phyloP scores from a whole-genome alignment of 441 rosid species.

The Aquilaria agallochum region DNA sequence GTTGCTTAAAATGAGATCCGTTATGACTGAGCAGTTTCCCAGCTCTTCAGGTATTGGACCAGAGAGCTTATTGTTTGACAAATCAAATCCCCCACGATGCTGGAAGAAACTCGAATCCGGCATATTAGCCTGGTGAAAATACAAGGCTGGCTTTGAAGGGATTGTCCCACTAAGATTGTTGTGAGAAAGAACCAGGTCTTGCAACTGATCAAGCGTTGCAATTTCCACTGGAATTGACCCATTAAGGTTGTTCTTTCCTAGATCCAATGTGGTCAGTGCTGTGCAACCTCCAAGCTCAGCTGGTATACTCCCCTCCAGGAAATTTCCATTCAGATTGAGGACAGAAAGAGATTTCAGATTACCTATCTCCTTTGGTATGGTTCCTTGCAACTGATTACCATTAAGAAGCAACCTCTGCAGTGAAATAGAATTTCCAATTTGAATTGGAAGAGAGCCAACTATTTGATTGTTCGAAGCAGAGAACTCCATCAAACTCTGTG shows the following conservation, averaged over 20 bases:
- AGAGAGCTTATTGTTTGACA: slow-evolving; percentile 66
- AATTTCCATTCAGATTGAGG: slow-evolving; percentile 67
- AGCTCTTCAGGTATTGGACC: slow-evolving; percentile 72
- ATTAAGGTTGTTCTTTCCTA: slow-evolving; percentile 66
- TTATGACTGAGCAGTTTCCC: slow-evolving; percentile 60
- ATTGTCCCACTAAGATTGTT: slow-evolving; percentile 72
- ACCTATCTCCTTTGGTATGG: slow-evolving; percentile 67
- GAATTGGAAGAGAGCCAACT: slow-evolving; percentile 53
- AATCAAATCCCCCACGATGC: slow-evolving; percentile 82
- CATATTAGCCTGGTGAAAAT: slow-evolving; percentile 57
- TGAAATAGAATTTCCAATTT: slow-evolving; percentile 53
- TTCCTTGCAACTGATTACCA: slow-evolving; percentile 51
- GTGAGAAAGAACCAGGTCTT: slow-evolving; percentile 77
- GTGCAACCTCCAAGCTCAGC: slow-evolving; percentile 59
- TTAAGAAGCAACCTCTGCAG: slow-evolving; percentile 63
- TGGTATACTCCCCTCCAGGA: slow-evolving; percentile 59
- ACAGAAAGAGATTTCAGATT: slow-evolving; percentile 59
- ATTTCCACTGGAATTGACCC: slow-evolving; percentile 65
- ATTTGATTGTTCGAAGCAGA: slow-evolving; percentile 65
- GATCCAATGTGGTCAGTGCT: slow-evolving; percentile 70
- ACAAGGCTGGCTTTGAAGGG: slow-evolving; percentile 52
- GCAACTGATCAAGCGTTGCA: slow-evolving; percentile 60
- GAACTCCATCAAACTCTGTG: slow-evolving; percentile 65
- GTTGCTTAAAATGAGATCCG: slow-evolving; percentile 56
- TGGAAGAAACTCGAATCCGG: slow-evolving; percentile 81